A percentile compares a stretch with the other conserved stretches of the same genome.
Conservation (phyloP, 441 rosid genomes). For the Adansonia grandidieri region DNA sequence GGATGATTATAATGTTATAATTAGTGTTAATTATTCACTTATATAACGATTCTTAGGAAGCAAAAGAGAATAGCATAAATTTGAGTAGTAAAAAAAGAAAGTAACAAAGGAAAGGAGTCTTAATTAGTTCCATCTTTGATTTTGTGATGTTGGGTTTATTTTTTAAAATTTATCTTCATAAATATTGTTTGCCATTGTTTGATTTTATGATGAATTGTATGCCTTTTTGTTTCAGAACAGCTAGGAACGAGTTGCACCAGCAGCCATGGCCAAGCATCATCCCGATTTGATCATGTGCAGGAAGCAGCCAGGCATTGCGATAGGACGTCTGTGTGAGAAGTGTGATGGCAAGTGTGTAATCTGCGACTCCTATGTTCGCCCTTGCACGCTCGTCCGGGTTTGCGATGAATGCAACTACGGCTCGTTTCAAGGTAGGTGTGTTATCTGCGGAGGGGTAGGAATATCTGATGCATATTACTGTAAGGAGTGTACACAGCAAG, state of each 20-base stretch:
- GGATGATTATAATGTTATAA: not conserved
- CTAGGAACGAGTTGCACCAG: slow-evolving; percentile 7
- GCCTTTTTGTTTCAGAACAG: slow-evolving; percentile 10
- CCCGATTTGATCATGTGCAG: slow-evolving; percentile 93
- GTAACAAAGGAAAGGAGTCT: not conserved
- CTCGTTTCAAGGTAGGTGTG: slow-evolving; percentile 86
- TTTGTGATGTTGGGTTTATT: not conserved
- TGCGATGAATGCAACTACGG: slow-evolving; percentile 93
- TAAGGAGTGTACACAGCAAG: slow-evolving; percentile 87
- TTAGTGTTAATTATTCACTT: not conserved
- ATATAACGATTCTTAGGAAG: not conserved
- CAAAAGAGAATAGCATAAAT: not conserved
- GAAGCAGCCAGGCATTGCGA: slow-evolving; percentile 92
- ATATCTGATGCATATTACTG: slow-evolving; percentile 89
- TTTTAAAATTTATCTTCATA: not conserved
- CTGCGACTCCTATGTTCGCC: slow-evolving; percentile 82
- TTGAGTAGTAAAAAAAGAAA: not conserved
- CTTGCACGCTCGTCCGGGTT: slow-evolving; percentile 85
- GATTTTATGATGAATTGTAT: not conserved
- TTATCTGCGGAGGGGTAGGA: slow-evolving; percentile 87
- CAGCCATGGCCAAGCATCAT: slow-evolving; percentile 85
- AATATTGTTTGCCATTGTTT: not conserved
- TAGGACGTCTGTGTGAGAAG: slow-evolving; percentile 83
- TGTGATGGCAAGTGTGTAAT: slow-evolving; percentile 85
- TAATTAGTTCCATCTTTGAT: not conserved